Conservation (phyloP, 805 yeast species). For the Candida multigemmis region DNA sequence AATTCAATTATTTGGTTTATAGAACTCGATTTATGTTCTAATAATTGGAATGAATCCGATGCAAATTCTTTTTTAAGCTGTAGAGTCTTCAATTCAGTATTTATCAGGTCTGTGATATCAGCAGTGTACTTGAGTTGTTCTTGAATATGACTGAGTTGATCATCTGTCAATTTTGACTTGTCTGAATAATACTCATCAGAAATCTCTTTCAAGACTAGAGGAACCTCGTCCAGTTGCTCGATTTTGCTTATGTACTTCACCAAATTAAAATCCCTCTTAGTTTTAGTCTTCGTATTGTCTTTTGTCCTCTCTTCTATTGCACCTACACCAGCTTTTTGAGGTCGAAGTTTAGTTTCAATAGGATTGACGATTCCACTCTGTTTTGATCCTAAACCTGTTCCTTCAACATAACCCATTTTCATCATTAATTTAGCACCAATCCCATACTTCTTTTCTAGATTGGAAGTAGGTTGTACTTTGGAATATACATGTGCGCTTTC, state of each 20-base stretch:
- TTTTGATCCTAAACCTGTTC: slow-evolving; percentile 73
- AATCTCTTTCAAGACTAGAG: no score
- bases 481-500: slow-evolving; percentile 37
- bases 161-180: no score
- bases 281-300: slow-evolving; percentile 6
- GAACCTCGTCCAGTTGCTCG: no score
- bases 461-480: slow-evolving; percentile 5
- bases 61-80: no score
- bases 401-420: slow-evolving; percentile 82
- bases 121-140: no score
- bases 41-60: no score
- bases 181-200: no score
- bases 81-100: no score
- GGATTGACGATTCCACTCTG: slow-evolving; percentile 77
- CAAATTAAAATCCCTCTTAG: slow-evolving; percentile 11
- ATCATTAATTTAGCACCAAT: slow-evolving; percentile 73
- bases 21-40: no score
- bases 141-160: no score
- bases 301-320: slow-evolving; percentile 40
- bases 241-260: slow-evolving; percentile 12
- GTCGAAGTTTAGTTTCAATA: slow-evolving; percentile 58
- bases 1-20: no score
- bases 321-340: slow-evolving; percentile 70
- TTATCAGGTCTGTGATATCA: no score
- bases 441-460: slow-evolving; percentile 43